phyloP scores from a whole-genome alignment of 129 eudicot species.

The Cynara cardunculus region DNA sequence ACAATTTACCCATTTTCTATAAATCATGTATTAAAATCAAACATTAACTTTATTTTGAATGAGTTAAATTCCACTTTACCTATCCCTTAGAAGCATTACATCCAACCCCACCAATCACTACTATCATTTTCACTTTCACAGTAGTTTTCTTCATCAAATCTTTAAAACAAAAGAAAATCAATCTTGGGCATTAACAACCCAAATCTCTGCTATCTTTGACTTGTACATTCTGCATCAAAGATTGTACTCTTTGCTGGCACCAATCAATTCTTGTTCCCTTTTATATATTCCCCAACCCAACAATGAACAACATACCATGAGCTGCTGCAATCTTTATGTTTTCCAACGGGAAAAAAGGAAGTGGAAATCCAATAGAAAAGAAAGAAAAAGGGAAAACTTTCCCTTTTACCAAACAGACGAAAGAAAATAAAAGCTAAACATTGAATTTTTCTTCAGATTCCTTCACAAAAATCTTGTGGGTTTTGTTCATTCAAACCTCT shows the following conservation, averaged over 20 bases:
- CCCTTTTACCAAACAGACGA: slow-evolving; percentile 46
- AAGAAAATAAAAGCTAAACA: slow-evolving; percentile 37
- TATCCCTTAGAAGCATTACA: neutral
- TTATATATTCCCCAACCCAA: slow-evolving; percentile 39
- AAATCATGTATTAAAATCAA: neutral
- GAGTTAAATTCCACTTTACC: neutral
- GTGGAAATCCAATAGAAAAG: slow-evolving; percentile 31
- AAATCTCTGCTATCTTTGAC: neutral
- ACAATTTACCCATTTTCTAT: too few relatives aligned
- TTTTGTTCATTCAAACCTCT: slow-evolving; percentile 33
- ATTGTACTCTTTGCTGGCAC: slow-evolving; percentile 35
- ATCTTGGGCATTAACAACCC: neutral
- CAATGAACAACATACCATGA: slow-evolving; percentile 40
- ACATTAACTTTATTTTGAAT: neutral
- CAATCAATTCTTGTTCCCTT: slow-evolving; percentile 27
- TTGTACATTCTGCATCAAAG: slow-evolving; percentile 9
- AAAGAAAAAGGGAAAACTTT: slow-evolving; percentile 37
- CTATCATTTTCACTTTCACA: slow-evolving; percentile 7
- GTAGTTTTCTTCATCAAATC: slow-evolving; percentile 9
- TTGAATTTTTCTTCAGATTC: slow-evolving; percentile 42
- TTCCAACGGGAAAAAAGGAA: slow-evolving; percentile 48
- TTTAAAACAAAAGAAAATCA: slow-evolving; percentile 8
- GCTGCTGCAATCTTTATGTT: slow-evolving; percentile 53
- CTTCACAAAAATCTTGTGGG: slow-evolving; percentile 34
- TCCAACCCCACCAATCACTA: neutral